Evolutionary conservation across 305 asterid species (phyloP).

Genomic region (Ajuga reptans): DNA sequence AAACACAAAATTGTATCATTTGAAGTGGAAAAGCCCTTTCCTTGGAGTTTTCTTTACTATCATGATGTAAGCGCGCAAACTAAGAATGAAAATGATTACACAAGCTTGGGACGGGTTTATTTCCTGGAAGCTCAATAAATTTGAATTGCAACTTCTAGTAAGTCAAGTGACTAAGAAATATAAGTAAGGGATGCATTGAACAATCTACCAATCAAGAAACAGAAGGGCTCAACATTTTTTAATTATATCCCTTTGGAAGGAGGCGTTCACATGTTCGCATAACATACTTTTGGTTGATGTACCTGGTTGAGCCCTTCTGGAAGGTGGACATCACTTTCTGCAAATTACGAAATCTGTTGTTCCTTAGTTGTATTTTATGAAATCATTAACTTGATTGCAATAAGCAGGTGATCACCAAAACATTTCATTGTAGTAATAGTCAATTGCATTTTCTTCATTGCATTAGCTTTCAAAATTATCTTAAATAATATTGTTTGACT

Average conservation of each 20-base stretch:
- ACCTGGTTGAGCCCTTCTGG: not conserved
- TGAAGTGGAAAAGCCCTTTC: not conserved
- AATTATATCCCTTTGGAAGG: not conserved
- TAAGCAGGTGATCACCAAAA: not conserved
- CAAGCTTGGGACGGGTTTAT: not conserved
- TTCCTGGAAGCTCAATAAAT: not conserved
- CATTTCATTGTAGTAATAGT: no score
- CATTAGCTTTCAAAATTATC: conserved; percentile 13
- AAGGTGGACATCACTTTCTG: not conserved
- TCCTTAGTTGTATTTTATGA: not conserved
- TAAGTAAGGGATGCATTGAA: not conserved
- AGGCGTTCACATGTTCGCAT: not conserved
- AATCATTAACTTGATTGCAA: not conserved
- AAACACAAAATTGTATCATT: not conserved
- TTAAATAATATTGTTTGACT: not conserved
- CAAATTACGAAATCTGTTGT: not conserved
- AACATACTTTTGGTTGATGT: not conserved
- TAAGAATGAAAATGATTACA: not conserved
- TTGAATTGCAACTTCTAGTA: not conserved
- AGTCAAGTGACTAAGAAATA: not conserved
- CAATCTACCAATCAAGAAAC: not conserved
- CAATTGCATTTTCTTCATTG: no score
- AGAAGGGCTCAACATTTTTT: not conserved
- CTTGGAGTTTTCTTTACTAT: not conserved
- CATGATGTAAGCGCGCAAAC: not conserved